Evolutionary conservation across 805 yeast genomes (phyloP).

Genomic region (Yamadazyma olivae): DNA sequence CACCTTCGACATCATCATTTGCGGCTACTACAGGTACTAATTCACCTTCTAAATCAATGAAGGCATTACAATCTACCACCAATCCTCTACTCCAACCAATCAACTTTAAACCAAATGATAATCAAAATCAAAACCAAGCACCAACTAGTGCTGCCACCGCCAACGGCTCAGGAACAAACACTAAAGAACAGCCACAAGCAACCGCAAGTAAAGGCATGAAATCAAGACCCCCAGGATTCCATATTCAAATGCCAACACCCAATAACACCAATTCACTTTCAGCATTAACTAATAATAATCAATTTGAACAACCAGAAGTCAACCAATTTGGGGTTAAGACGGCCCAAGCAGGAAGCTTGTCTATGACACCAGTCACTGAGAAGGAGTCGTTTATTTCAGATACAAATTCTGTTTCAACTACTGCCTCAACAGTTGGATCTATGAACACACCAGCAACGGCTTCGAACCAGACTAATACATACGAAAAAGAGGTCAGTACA

Average conservation of each 20-base stretch:
- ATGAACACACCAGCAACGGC: too few relatives aligned
- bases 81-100: conserved; percentile 56
- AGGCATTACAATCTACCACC: conserved; percentile 43
- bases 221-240: conserved; percentile 37
- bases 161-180: not conserved
- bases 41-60: conserved; percentile 46
- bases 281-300: conserved; percentile 31
- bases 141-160: not conserved
- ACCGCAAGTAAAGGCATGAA: conserved; percentile 1
- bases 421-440: not conserved
- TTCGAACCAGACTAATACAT: conserved; percentile 1
- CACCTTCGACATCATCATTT: conserved; percentile 18
- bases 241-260: conserved; percentile 77
- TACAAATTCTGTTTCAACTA: conserved; percentile 1
- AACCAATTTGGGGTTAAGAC: conserved; percentile 70
- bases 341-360: conserved; percentile 49
- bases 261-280: conserved; percentile 36
- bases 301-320: conserved; percentile 35
- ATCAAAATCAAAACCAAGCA: not conserved
- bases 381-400: conserved; percentile 26
- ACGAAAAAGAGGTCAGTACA: conserved; percentile 9
- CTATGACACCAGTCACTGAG: conserved; percentile 83
- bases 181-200: not conserved
- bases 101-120: conserved; percentile 35
- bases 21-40: conserved; percentile 17